phyloP scores from a whole-genome alignment of 805 yeast species.

The Yamadazyma insecticola region DNA sequence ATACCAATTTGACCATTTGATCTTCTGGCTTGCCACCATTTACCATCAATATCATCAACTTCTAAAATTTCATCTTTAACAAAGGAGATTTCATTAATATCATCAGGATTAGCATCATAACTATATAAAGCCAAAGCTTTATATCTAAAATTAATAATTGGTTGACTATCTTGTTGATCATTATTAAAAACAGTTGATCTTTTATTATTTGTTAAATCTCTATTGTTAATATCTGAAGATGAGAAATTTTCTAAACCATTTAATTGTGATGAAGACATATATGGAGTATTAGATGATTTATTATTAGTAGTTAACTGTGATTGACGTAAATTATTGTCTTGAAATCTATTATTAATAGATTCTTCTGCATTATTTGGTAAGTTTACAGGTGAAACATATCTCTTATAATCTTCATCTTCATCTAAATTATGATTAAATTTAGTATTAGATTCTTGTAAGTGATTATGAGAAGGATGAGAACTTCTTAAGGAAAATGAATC shows the following conservation, averaged over 20 bases:
- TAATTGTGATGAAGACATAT: conserved; percentile 51
- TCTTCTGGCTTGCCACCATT: conserved; percentile 98
- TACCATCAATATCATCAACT: conserved; percentile 88
- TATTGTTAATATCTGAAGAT: conserved; percentile 27
- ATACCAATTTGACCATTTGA: conserved; percentile 91
- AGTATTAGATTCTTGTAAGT: conserved; percentile 20
- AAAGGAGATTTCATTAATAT: conserved; percentile 87
- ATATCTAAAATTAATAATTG: conserved; percentile 60
- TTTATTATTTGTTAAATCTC: conserved; percentile 25
- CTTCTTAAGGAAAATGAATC: conserved; percentile 72
- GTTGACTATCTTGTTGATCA: conserved; percentile 17
- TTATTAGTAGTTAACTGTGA: conserved; percentile 27
- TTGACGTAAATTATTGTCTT: conserved; percentile 30
- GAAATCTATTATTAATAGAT: neutral
- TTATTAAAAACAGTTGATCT: conserved; percentile 19
- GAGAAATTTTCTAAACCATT: conserved; percentile 58
- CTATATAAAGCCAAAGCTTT: conserved; percentile 83
- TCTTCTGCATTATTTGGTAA: conserved; percentile 4
- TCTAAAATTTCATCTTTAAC: conserved; percentile 87
- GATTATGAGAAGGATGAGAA: conserved; percentile 30
- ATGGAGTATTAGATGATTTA: conserved; percentile 26
- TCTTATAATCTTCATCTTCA: conserved; percentile 21
- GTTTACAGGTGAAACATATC: conserved; percentile 12
- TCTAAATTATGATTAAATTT: conserved; percentile 12
- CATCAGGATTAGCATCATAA: conserved; percentile 87